Evolutionary conservation across 192 early-diverging fungal genomes (phyloP).

Genomic region (Coemansia sp.): DNA sequence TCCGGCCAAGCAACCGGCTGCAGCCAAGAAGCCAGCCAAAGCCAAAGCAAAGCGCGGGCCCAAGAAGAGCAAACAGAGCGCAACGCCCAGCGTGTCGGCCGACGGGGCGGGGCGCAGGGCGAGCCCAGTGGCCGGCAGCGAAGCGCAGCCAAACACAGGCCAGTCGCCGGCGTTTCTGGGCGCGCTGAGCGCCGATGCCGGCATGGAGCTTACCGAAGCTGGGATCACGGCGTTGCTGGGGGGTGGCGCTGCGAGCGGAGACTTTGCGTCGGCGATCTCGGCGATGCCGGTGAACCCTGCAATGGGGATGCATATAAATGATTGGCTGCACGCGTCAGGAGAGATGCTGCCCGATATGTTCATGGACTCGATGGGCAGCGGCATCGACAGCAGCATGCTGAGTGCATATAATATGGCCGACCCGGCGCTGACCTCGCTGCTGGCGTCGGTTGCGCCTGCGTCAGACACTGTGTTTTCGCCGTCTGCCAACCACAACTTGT

Average conservation of each 20-base stretch:
- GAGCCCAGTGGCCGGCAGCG: not conserved
- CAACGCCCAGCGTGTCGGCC: not conserved
- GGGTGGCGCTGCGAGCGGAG: not conserved
- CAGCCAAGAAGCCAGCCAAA: slow-evolving; percentile 24
- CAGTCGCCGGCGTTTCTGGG: not conserved
- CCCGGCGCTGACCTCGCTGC: not conserved
- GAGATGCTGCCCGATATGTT: not conserved
- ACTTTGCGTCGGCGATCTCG: not conserved
- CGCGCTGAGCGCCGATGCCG: not conserved
- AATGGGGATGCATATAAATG: not conserved
- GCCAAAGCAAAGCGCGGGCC: slow-evolving; percentile 26
- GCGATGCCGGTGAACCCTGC: not conserved
- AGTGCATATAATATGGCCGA: not conserved
- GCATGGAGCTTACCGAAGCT: not conserved
- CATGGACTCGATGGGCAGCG: not conserved
- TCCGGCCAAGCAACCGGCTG: not conserved
- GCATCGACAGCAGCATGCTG: not conserved
- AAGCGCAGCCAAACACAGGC: not conserved
- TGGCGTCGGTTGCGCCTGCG: not conserved
- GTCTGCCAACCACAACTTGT: slow-evolving; percentile 31
- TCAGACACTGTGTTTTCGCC: slow-evolving; percentile 15
- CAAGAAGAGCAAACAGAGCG: slow-evolving; percentile 18
- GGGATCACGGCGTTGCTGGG: not conserved
- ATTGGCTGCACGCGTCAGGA: not conserved
- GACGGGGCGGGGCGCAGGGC: slow-evolving; percentile 4